Conservation (phyloP, 2,329 filamentous ascomycete genomes). For the Incumbomyces lentus region DNA sequence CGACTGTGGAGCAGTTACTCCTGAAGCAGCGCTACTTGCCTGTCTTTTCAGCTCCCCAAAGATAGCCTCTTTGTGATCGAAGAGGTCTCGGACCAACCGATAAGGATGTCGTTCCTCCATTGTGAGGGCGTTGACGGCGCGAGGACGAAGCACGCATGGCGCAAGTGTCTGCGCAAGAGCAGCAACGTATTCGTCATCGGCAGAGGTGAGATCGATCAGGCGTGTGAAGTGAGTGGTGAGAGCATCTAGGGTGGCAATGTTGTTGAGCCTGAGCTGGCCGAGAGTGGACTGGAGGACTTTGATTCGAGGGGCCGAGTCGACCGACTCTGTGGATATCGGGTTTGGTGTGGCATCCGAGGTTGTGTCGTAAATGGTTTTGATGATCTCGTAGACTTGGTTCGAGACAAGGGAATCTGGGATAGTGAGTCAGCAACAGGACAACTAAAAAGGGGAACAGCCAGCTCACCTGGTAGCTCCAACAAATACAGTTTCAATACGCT, state of each 20-base stretch:
- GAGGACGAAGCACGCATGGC: conserved; percentile 78
- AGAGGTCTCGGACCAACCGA: conserved; percentile 81
- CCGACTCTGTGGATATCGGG: conserved; percentile 31
- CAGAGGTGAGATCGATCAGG: conserved; percentile 90
- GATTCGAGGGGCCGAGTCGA: conserved; percentile 45
- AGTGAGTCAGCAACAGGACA: neutral
- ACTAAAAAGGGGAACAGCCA: neutral
- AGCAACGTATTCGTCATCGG: conserved; percentile 74
- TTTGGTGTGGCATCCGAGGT: conserved; percentile 67
- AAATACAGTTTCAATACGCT: conserved; percentile 89
- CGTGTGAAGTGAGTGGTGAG: conserved; percentile 97
- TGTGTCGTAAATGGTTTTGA: conserved; percentile 90
- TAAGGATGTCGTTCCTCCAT: conserved; percentile 93
- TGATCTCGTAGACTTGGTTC: conserved; percentile 95
- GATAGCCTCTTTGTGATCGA: conserved; percentile 87
- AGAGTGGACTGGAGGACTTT: conserved; percentile 92
- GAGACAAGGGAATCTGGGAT: conserved; percentile 88
- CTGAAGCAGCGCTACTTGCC: conserved; percentile 26
- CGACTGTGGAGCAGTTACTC: neutral
- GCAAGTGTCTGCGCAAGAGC: conserved; percentile 65
- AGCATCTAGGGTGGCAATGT: conserved; percentile 96
- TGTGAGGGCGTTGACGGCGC: conserved; percentile 76
- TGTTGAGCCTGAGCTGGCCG: conserved; percentile 85
- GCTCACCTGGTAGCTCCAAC: conserved; percentile 80
- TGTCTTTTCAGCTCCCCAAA: conserved; percentile 88